These are phyloP conservation scores for Meyerozyma elateridarum DNA, from an alignment of 1,139 yeast genomes.

Conservation along the genomic window DNA sequence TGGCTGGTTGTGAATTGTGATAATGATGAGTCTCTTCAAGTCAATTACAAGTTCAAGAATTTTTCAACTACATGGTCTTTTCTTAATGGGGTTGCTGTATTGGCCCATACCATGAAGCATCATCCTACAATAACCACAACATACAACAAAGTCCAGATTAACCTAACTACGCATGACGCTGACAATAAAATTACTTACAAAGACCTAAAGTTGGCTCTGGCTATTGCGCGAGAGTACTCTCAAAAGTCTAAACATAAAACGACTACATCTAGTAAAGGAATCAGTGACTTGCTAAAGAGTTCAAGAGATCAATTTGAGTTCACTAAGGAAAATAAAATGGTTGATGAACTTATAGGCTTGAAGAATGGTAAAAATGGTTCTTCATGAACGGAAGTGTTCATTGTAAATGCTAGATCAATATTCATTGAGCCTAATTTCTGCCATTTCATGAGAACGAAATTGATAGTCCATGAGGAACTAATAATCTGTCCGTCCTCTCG, in stretches of 20 bases:
- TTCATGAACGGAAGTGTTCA: too few relatives aligned
- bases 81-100: constrained; percentile 55
- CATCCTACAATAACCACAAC: constrained; percentile 69
- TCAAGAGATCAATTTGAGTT: constrained; percentile 11
- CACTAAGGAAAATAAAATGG: constrained; percentile 16
- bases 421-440: too few relatives aligned
- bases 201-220: constrained; percentile 58
- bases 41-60: constrained; percentile 39
- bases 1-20: too few relatives aligned
- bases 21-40: constrained; percentile 10
- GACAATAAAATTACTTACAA: constrained; percentile 47
- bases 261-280: background rate
- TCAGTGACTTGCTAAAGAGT: background rate
- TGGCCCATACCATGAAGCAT: constrained; percentile 59
- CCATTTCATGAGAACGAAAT: too few relatives aligned
- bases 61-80: constrained; percentile 65
- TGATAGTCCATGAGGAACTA: too few relatives aligned
- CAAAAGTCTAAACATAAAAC: background rate
- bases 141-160: constrained; percentile 55
- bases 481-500: too few relatives aligned
- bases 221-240: constrained; percentile 23
- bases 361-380: constrained; percentile 7
- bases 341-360: constrained; percentile 15
- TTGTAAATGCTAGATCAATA: too few relatives aligned
- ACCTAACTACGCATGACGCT: constrained; percentile 66